phyloP scores from a whole-genome alignment of 139 green algal genomes.

The Parachlorella kessleri region DNA sequence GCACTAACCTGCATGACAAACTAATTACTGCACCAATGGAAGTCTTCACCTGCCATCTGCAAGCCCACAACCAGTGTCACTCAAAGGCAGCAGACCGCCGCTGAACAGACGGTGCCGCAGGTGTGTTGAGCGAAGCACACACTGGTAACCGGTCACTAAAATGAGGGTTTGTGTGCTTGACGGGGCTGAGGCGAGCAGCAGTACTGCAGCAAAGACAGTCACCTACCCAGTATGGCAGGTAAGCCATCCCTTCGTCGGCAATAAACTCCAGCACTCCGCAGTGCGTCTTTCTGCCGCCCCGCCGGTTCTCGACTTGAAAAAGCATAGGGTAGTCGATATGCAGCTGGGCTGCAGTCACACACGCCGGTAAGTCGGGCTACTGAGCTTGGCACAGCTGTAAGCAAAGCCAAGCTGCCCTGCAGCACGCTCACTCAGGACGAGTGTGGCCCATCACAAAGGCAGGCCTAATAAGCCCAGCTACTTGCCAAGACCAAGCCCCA shows the following conservation, averaged over 20 bases:
- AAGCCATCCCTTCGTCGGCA: slow-evolving; percentile 95
- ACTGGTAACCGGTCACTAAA: neutral
- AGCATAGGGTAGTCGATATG: slow-evolving; percentile 99
- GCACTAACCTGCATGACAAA: too few relatives aligned
- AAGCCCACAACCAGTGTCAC: too few relatives aligned
- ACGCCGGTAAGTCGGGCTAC: neutral
- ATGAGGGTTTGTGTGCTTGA: neutral
- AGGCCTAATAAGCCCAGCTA: neutral
- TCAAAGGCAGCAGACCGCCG: too few relatives aligned
- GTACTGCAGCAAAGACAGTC: neutral
- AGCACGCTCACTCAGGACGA: too few relatives aligned
- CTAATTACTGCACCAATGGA: too few relatives aligned
- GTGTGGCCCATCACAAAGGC: neutral
- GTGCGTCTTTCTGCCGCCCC: slow-evolving; percentile 76
- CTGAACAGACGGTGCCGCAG: too few relatives aligned
- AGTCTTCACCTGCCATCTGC: too few relatives aligned
- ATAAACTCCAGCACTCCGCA: slow-evolving; percentile 99
- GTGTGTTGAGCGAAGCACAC: too few relatives aligned
- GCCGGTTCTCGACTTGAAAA: slow-evolving; percentile 84
- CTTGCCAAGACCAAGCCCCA: too few relatives aligned
- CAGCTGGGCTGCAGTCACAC: slow-evolving; percentile 75
- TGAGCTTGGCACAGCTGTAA: neutral
- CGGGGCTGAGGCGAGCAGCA: neutral
- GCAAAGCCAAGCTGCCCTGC: neutral
- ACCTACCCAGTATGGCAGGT: slow-evolving; percentile 96